Evolutionary conservation across 768 basidiomycete species (phyloP).

Genomic region (Sporobolomyces pararoseus): DNA sequence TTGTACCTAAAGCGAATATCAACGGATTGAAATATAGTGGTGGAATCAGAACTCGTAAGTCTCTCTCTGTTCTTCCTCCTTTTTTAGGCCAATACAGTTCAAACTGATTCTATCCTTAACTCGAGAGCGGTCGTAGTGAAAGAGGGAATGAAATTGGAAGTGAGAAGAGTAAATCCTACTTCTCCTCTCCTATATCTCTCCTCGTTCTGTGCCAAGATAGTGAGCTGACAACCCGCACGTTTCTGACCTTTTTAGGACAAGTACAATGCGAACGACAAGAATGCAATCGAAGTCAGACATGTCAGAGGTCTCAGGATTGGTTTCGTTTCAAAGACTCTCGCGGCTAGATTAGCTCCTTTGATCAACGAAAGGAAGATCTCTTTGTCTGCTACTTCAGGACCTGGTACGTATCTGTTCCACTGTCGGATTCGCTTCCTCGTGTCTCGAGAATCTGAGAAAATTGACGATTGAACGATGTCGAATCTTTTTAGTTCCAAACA

Average conservation of each 20-base stretch:
- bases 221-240: neutral
- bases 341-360: constrained; percentile 13
- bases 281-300: constrained; percentile 38
- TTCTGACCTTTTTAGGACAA: constrained; percentile 26
- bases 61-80: too few species aligned
- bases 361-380: constrained; percentile 27
- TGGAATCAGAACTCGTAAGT: constrained; percentile 30
- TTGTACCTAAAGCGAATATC: constrained; percentile 32
- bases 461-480: neutral
- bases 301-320: constrained; percentile 27
- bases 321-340: constrained; percentile 8
- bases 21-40: constrained; percentile 30
- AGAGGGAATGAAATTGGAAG: constrained; percentile 21
- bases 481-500: constrained; percentile 7
- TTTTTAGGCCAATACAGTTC: too few species aligned
- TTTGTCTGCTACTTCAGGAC: constrained; percentile 4
- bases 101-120: too few species aligned
- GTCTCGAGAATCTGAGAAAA: neutral
- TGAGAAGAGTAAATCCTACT: constrained; percentile 20
- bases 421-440: neutral
- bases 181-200: neutral
- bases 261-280: constrained; percentile 32
- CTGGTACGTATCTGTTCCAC: neutral
- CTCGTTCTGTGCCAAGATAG: neutral
- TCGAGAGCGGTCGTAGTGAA: too few species aligned